Conservation (phyloP, 2,329 filamentous ascomycete species). For the Verticillium albo-atrum region DNA sequence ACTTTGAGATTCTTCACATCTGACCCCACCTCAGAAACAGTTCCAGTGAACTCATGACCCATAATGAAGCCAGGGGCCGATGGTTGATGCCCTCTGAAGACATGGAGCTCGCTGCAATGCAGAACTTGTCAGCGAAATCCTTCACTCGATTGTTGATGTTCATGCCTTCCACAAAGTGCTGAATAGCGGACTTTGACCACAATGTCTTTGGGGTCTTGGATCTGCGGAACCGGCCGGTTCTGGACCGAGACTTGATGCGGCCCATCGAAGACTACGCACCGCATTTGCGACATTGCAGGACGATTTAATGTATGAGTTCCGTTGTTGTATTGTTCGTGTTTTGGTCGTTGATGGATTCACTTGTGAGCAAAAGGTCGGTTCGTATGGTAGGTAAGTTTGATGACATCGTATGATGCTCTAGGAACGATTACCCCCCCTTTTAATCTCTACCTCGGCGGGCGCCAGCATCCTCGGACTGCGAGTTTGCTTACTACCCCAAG, state of each 20-base stretch:
- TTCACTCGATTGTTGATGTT: constrained; percentile 1
- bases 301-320: too few relatives aligned
- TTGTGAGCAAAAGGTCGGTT: too few relatives aligned
- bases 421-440: not conserved
- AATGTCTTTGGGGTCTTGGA: constrained; percentile 68
- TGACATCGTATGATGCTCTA: too few relatives aligned
- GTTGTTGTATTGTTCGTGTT: too few relatives aligned
- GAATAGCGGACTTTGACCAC: constrained; percentile 81
- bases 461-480: not conserved
- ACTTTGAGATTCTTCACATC: constrained; percentile 64
- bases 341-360: too few relatives aligned
- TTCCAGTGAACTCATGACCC: constrained; percentile 87
- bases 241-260: constrained; percentile 71
- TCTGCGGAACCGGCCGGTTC: constrained; percentile 71
- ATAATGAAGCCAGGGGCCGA: constrained; percentile 60
- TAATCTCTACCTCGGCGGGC: not conserved
- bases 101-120: constrained; percentile 69
- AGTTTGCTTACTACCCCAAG: not conserved
- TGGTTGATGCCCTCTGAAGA: constrained; percentile 76
- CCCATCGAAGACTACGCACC: constrained; percentile 72
- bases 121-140: constrained; percentile 1
- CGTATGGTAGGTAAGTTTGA: too few relatives aligned
- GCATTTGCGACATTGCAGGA: not conserved
- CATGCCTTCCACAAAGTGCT: constrained; percentile 82
- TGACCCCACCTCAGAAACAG: constrained; percentile 62